These are phyloP conservation scores for Emericellopsis cladophorae DNA, from an alignment of 2,329 filamentous ascomycete species.

Conservation along the genomic window DNA sequence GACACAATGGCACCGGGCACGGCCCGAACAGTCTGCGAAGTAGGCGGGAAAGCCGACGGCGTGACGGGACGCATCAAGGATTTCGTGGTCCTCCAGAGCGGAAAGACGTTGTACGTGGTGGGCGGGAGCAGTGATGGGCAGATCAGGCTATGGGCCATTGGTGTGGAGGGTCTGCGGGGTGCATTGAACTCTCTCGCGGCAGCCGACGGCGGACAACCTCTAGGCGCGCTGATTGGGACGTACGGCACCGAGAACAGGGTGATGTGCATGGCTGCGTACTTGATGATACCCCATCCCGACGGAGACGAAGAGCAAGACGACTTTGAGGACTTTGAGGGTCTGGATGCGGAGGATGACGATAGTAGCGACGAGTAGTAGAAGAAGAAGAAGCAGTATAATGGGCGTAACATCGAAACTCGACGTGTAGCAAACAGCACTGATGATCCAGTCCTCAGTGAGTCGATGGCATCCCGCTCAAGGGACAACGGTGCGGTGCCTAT, in stretches of 20 bases:
- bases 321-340: conserved; percentile 19
- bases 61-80: conserved; percentile 74
- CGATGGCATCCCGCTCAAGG: too few relatives aligned
- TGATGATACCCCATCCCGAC: conserved; percentile 62
- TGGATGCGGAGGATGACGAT: conserved; percentile 12
- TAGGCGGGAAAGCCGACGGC: conserved; percentile 62
- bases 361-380: conserved; percentile 16
- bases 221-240: conserved; percentile 55
- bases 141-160: conserved; percentile 64
- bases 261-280: conserved; percentile 76
- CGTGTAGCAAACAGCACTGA: too few relatives aligned
- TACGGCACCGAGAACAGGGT: conserved; percentile 83
- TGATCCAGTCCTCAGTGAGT: too few relatives aligned
- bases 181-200: neutral
- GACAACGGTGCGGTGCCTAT: too few relatives aligned
- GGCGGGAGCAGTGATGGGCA: conserved; percentile 77
- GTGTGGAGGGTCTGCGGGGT: conserved; percentile 22
- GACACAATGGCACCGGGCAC: conserved; percentile 24
- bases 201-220: conserved; percentile 8
- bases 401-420: too few relatives aligned
- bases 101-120: conserved; percentile 41
- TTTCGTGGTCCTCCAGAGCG: conserved; percentile 52
- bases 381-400: too few relatives aligned
- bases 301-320: conserved; percentile 44
- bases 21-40: conserved; percentile 57